A percentile compares a stretch with the other conserved stretches of the same genome.
Conservation (phyloP, 139 green algal genomes). For the Asterochloris erici region DNA sequence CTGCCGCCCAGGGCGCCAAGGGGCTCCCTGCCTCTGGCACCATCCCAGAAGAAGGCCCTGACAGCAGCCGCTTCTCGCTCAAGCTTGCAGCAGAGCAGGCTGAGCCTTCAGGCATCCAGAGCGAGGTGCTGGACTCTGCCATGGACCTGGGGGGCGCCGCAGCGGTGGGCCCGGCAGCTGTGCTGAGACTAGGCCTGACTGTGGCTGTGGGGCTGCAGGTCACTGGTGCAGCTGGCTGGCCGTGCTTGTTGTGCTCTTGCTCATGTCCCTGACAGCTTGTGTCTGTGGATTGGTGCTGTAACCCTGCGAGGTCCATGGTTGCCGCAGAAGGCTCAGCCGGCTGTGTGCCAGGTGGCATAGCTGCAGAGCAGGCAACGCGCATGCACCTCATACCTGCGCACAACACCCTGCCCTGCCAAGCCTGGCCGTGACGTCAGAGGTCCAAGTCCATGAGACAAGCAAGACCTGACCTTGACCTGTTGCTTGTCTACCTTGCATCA, state of each 20-base stretch:
- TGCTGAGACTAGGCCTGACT: not conserved
- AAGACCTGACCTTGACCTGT: too few species aligned
- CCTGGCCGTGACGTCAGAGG: too few species aligned
- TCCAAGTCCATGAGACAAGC: too few species aligned
- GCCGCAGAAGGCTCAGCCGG: too few species aligned
- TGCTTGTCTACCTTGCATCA: too few species aligned
- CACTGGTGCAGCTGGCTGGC: not conserved
- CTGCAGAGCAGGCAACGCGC: too few species aligned
- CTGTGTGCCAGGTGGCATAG: too few species aligned
- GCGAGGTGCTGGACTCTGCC: slow-evolving; percentile 9
- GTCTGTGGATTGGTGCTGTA: not conserved
- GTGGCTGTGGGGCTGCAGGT: slow-evolving; percentile 4
- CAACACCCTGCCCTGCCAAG: too few species aligned
- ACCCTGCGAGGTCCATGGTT: too few species aligned
- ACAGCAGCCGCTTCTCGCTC: not conserved
- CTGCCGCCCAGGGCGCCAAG: not conserved
- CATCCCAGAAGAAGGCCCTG: not conserved
- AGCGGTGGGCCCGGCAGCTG: not conserved
- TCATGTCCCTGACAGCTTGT: not conserved
- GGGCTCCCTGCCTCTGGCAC: not conserved
- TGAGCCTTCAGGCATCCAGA: not conserved
- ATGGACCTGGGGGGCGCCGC: slow-evolving; percentile 1
- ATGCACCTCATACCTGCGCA: too few species aligned
- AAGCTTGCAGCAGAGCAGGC: not conserved
- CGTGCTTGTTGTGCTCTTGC: not conserved